Conservation (phyloP, 2,329 filamentous ascomycete species). For the Neonectria hederae region DNA sequence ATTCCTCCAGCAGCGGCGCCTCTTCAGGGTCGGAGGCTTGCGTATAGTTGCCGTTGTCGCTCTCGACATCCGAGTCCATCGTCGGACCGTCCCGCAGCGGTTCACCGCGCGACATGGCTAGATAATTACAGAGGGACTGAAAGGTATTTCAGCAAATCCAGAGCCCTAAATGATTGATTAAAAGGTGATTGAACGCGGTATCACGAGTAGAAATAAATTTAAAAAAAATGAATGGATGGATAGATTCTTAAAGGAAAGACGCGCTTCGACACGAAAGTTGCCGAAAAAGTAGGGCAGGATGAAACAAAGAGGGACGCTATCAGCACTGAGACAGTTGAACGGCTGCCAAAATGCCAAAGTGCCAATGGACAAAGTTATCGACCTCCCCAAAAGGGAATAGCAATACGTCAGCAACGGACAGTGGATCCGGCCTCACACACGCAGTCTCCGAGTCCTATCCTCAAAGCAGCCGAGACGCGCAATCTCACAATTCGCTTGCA, state of each 20-base stretch:
- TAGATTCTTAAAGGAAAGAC: neutral
- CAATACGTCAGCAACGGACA: neutral
- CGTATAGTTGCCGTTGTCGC: constrained; percentile 10
- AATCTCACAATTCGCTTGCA: neutral
- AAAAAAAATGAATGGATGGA: neutral
- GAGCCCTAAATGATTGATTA: neutral
- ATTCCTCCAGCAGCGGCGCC: constrained; percentile 26
- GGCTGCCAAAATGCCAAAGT: neutral
- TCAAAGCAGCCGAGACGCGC: constrained; percentile 4
- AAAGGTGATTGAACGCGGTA: neutral
- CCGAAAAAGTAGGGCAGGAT: constrained; percentile 2
- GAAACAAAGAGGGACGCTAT: constrained; percentile 1
- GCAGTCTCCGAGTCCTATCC: neutral
- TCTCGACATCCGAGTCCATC: constrained; percentile 24
- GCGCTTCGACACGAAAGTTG: neutral
- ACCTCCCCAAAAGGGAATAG: constrained; percentile 18
- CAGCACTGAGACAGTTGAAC: neutral
- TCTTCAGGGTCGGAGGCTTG: neutral
- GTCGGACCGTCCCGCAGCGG: neutral
- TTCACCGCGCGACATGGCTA: constrained; percentile 10
- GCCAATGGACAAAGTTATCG: constrained; percentile 6
- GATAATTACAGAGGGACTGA: neutral
- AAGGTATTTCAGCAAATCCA: neutral
- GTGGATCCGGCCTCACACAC: neutral
- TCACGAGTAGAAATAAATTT: neutral